Conservation (phyloP, 2,329 filamentous ascomycete species). For the Fusarium camptoceras region DNA sequence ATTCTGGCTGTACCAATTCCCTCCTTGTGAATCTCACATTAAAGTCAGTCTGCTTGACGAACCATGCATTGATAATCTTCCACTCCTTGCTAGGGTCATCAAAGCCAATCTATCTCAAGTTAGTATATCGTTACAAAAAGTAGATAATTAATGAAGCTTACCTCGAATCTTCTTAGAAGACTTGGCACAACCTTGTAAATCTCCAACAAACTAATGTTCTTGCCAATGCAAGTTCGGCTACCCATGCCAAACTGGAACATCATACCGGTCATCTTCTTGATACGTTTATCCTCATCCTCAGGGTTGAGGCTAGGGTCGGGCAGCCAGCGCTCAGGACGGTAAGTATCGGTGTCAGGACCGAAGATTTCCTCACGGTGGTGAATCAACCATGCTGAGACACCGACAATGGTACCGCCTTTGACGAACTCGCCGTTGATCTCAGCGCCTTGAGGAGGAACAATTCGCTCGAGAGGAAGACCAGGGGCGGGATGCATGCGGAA, state of each 20-base stretch:
- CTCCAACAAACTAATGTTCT: constrained; percentile 72
- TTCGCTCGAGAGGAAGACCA: constrained; percentile 77
- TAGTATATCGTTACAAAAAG: background rate
- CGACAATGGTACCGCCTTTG: constrained; percentile 78
- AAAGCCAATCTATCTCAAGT: constrained; percentile 60
- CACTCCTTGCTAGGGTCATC: constrained; percentile 67
- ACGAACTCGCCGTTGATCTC: constrained; percentile 73
- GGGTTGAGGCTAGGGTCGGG: constrained; percentile 54
- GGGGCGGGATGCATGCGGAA: constrained; percentile 81
- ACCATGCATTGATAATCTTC: constrained; percentile 71
- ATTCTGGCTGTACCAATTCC: constrained; percentile 55
- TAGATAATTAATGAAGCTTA: background rate
- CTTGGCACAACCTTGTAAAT: constrained; percentile 71
- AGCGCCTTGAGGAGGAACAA: constrained; percentile 73
- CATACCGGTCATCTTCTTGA: constrained; percentile 46
- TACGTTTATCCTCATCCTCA: constrained; percentile 58
- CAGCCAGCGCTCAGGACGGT: constrained; percentile 76
- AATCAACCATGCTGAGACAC: constrained; percentile 80
- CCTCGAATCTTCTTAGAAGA: constrained; percentile 43
- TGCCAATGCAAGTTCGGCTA: constrained; percentile 76
- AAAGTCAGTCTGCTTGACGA: constrained; percentile 71
- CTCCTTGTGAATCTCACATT: constrained; percentile 58
- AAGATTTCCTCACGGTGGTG: constrained; percentile 76
- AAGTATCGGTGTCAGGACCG: constrained; percentile 73
- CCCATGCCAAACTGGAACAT: constrained; percentile 76